Percentiles rank a stretch among this genome's conserved stretches.
phyloP scores from a whole-genome alignment of 352 stramenopile species.

The Saprolegnia parasitica region DNA sequence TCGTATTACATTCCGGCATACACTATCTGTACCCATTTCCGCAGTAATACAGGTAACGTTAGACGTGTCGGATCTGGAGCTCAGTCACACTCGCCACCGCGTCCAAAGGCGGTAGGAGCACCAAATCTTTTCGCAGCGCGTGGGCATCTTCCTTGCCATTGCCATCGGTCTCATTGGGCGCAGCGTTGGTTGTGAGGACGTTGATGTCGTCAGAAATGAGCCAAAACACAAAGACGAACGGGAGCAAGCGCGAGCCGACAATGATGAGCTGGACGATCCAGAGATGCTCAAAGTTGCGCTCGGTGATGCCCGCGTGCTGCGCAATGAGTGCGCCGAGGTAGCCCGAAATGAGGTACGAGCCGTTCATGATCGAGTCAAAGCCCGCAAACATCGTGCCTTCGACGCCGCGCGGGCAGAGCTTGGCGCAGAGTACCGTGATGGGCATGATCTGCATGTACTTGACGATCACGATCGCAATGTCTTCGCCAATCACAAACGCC shows the following conservation, averaged over 20 bases:
- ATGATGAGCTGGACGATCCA: slow-evolving; percentile 54
- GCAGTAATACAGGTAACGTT: neutral
- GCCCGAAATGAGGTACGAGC: slow-evolving; percentile 54
- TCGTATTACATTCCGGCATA: neutral
- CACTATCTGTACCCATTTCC: neutral
- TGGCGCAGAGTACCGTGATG: slow-evolving; percentile 93
- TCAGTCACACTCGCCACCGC: slow-evolving; percentile 1
- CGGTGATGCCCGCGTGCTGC: slow-evolving; percentile 47
- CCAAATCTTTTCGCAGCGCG: too few relatives aligned
- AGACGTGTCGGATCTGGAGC: slow-evolving; percentile 3
- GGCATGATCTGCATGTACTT: slow-evolving; percentile 86
- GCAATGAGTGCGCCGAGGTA: slow-evolving; percentile 68
- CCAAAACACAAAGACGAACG: slow-evolving; percentile 42
- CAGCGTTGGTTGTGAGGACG: neutral
- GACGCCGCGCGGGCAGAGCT: slow-evolving; percentile 93
- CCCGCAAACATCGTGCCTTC: slow-evolving; percentile 95
- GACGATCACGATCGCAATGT: slow-evolving; percentile 76
- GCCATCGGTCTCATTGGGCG: neutral
- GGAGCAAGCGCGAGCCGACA: slow-evolving; percentile 59
- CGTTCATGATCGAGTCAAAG: slow-evolving; percentile 85
- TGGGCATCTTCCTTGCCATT: neutral
- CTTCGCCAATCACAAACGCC: slow-evolving; percentile 80
- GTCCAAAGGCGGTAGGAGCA: neutral
- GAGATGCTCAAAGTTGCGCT: slow-evolving; percentile 66
- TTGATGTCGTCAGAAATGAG: slow-evolving; percentile 24